Base-by-base conservation (phyloP, 768 basidiomycete genomes). In the Leccinum variicolor region DNA sequence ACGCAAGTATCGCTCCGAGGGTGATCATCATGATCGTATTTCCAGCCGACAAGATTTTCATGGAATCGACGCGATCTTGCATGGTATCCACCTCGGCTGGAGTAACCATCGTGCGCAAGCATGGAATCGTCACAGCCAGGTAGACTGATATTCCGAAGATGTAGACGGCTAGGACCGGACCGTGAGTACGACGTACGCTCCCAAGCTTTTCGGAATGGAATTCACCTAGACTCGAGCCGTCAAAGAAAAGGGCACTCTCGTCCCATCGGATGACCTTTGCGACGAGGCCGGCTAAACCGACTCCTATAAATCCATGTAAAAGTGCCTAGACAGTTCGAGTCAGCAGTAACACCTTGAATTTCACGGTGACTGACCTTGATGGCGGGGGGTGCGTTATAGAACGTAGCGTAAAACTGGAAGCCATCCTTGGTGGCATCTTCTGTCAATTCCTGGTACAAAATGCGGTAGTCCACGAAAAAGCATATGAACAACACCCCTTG, bases 231-330 rank as follows among this genome's bases (percentile, higher is more conserved):
- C 85, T 86, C 23, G 88, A 86, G 21, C 95, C 95, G 72, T 98
- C 95, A 71, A 98, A 98, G 77, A 92, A 94, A 75, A 95, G 81
- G 8, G 95, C 95, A 63, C 90, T 92, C 66, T 97, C 94, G 67
- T 87, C 86, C 92, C 94, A 97, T 60, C 79, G 82, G 72, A 90
- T 80, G 57, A 97, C 77, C 72, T 97, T 98, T 49, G 83, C 80
- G 10, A 94, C 64, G 52, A 94, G 78, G 10, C 87, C 89, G 25
- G 87, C 64, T 34, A 97, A 70, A 11, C 92, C 91, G 17, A 94
- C 79, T 17, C 83, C 88, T 48, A 92, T 81, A 73, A 95, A 85
- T 31, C 85, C 89, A 73, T 98, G 94, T 58, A 97, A 78, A 54
- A 96, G 76, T 0, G 92, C 93, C 92, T 95, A 53, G 2, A 23